A percentile compares a stretch with the other conserved stretches of the same genome.
phyloP scores from a whole-genome alignment of 495 filamentous ascomycete species.

The Neurospora sp. region DNA sequence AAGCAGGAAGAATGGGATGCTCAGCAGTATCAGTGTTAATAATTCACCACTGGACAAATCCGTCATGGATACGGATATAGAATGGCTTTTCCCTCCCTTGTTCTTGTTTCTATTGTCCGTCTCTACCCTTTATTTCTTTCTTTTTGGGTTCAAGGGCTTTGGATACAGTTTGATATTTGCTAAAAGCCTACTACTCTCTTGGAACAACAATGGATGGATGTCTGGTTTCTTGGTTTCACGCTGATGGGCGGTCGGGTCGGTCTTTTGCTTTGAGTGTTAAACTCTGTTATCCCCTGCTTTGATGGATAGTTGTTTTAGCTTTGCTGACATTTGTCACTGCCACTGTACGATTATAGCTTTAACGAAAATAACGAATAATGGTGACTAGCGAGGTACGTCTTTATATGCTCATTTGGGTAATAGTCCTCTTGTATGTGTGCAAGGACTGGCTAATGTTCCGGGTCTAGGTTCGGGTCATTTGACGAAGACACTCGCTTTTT shows the following conservation, averaged over 20 bases:
- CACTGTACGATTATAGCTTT: background rate
- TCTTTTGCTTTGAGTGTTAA: background rate
- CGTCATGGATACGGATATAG: background rate
- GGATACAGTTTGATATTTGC: background rate
- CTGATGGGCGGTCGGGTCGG: background rate
- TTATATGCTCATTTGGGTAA: background rate
- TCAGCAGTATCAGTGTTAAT: conserved; percentile 1
- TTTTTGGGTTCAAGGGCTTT: background rate
- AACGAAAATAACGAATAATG: background rate
- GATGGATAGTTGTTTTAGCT: background rate
- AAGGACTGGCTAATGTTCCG: background rate
- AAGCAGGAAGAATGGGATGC: conserved; percentile 29
- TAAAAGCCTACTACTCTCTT: background rate
- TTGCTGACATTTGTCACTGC: background rate
- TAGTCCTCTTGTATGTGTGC: background rate
- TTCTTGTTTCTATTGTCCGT: background rate
- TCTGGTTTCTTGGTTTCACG: background rate
- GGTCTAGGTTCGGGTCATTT: background rate
- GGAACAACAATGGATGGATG: background rate
- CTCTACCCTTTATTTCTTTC: background rate
- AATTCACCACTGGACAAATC: background rate
- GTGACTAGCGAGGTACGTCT: background rate
- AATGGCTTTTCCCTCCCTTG: background rate
- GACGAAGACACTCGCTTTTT: background rate
- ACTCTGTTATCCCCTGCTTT: background rate